Evolutionary conservation across 2,329 filamentous ascomycete genomes (phyloP).

Genomic region (Penicillium sp.): DNA sequence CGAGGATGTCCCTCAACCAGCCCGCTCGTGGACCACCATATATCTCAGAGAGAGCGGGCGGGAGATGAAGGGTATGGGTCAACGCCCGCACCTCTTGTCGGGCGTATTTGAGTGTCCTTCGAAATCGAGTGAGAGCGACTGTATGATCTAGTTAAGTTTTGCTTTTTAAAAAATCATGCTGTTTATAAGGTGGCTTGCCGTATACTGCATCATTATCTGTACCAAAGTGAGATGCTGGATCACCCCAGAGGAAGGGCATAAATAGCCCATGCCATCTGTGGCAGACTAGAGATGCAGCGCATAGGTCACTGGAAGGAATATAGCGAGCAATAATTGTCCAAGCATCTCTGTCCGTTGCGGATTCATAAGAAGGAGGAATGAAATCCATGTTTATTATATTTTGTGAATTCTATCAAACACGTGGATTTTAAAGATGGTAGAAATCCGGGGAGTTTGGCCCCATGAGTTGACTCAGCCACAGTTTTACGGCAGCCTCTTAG

Average conservation of each 20-base stretch:
- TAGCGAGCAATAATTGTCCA: conserved; percentile 58
- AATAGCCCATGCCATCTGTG: conserved; percentile 59
- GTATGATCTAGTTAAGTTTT: not conserved
- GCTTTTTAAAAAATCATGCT: not conserved
- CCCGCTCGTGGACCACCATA: conserved; percentile 58
- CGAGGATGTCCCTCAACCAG: conserved; percentile 60
- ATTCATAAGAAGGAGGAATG: conserved; percentile 60
- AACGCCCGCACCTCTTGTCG: conserved; percentile 53
- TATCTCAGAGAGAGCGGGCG: conserved; percentile 59
- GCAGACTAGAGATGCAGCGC: conserved; percentile 55
- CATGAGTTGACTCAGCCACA: conserved; percentile 5
- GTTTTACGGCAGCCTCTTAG: not conserved
- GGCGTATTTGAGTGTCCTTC: conserved; percentile 55
- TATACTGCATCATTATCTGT: conserved; percentile 61
- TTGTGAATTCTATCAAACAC: not conserved
- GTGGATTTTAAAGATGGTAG: not conserved
- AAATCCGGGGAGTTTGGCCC: not conserved
- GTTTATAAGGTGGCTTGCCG: conserved; percentile 31
- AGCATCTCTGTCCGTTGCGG: conserved; percentile 53
- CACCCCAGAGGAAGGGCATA: conserved; percentile 60
- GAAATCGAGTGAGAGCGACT: conserved; percentile 61
- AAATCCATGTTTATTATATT: conserved; percentile 49
- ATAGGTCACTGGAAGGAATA: conserved; percentile 56
- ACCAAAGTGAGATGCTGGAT: conserved; percentile 62
- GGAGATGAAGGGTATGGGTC: conserved; percentile 61